Percentiles rank a stretch among this genome's conserved stretches.
Evolutionary conservation across 768 basidiomycete genomes (phyloP).

Genomic region (Plicaturopsis crispa): DNA sequence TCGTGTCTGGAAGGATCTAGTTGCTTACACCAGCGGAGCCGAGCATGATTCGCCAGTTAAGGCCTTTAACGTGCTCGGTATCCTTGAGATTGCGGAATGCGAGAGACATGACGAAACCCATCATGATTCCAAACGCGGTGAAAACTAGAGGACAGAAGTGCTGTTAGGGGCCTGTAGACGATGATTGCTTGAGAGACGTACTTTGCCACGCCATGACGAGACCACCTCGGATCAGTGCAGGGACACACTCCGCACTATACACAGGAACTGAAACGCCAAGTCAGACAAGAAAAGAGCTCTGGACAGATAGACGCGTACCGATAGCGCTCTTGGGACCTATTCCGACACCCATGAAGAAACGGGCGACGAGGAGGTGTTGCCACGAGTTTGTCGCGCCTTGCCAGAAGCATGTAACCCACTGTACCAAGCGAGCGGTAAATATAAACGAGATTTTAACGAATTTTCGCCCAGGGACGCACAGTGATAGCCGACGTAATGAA

Average conservation of each 20-base stretch:
- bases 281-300: conserved; percentile 58
- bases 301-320: conserved; percentile 14
- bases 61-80: conserved; percentile 23
- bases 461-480: conserved; percentile 8
- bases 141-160: conserved; percentile 22
- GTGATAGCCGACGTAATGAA: conserved; percentile 22
- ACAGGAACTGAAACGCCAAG: conserved; percentile 30
- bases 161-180: neutral
- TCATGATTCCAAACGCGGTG: conserved; percentile 54
- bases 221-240: conserved; percentile 51
- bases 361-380: conserved; percentile 44
- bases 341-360: conserved; percentile 40
- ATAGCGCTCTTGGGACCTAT: conserved; percentile 17
- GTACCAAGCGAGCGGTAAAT: conserved; percentile 14
- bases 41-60: conserved; percentile 53
- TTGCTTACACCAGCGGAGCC: conserved; percentile 44
- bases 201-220: conserved; percentile 65
- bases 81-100: too few relatives aligned
- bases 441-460: conserved; percentile 24
- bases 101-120: conserved; percentile 40
- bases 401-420: conserved; percentile 24
- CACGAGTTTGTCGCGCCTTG: conserved; percentile 26
- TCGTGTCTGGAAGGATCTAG: conserved; percentile 27
- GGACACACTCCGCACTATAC: conserved; percentile 53
- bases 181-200: conserved; percentile 37